phyloP scores from a whole-genome alignment of 768 basidiomycete species.

The Naganishia friedmannii region DNA sequence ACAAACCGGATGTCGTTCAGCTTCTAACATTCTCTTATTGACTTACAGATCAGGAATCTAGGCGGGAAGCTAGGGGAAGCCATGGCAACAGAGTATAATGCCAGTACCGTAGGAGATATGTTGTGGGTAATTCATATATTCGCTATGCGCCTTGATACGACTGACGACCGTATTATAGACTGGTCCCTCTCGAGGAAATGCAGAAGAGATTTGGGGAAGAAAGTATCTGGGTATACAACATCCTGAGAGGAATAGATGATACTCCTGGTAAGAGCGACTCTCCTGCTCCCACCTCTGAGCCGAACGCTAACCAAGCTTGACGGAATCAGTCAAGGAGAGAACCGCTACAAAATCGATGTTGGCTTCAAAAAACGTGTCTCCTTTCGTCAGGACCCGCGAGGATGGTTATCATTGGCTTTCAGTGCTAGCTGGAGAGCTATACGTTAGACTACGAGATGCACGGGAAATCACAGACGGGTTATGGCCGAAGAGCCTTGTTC shows the following conservation, averaged over 20 bases:
- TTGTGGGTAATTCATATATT: constrained; percentile 59
- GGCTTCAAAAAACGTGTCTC: constrained; percentile 88
- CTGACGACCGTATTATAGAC: constrained; percentile 33
- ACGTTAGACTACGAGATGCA: constrained; percentile 77
- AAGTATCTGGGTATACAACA: constrained; percentile 82
- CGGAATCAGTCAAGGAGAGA: constrained; percentile 74
- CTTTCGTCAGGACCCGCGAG: constrained; percentile 66
- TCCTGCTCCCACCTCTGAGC: not conserved
- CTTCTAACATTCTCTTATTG: constrained; percentile 12
- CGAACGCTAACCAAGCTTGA: constrained; percentile 10
- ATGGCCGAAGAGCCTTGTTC: constrained; percentile 88
- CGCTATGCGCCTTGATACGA: not conserved
- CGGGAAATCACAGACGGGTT: constrained; percentile 67
- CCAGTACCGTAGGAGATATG: constrained; percentile 82
- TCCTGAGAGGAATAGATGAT: constrained; percentile 80
- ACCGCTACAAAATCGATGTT: constrained; percentile 84
- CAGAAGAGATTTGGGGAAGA: constrained; percentile 55
- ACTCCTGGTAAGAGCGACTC: constrained; percentile 64
- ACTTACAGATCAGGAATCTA: constrained; percentile 75
- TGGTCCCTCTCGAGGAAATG: constrained; percentile 52
- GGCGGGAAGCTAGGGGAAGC: constrained; percentile 91
- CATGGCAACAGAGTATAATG: constrained; percentile 82
- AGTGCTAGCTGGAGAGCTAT: constrained; percentile 84
- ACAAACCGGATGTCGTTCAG: not conserved
- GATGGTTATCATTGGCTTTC: constrained; percentile 88